These are phyloP conservation scores for Phytopythium aichiense DNA, from an alignment of 352 stramenopile genomes.

Conservation along the genomic window DNA sequence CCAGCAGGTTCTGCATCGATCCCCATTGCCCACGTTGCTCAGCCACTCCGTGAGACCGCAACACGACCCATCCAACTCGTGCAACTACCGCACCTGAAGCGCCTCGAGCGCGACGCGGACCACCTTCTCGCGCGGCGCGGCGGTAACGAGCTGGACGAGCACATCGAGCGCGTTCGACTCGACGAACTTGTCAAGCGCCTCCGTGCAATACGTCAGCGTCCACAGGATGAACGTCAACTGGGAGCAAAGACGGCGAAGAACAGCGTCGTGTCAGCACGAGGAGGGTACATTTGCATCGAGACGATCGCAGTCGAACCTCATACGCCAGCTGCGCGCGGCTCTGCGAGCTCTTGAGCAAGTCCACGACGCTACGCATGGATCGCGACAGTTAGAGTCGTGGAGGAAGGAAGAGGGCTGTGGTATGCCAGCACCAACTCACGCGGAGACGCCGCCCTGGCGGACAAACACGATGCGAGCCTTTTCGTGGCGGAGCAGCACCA, in stretches of 20 bases:
- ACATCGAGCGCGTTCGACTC: conserved; percentile 57
- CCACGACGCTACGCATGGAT: conserved; percentile 40
- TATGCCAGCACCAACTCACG: conserved; percentile 40
- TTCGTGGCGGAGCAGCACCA: conserved; percentile 88
- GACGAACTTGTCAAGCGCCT: conserved; percentile 79
- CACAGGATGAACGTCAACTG: conserved; percentile 96
- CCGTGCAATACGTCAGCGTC: conserved; percentile 92
- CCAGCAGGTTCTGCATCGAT: conserved; percentile 59
- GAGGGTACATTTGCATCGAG: neutral
- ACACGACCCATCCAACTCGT: neutral
- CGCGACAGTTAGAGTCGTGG: neutral
- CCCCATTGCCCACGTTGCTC: neutral
- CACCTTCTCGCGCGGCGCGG: conserved; percentile 96
- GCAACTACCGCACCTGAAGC: conserved; percentile 55
- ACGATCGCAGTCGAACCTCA: conserved; percentile 36
- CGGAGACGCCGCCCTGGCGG: conserved; percentile 86
- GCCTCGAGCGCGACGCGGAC: conserved; percentile 93
- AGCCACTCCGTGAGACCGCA: neutral
- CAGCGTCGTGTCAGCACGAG: neutral
- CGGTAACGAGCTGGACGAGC: conserved; percentile 80
- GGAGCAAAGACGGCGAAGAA: neutral
- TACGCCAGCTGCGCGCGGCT: conserved; percentile 94
- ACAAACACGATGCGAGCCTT: conserved; percentile 89
- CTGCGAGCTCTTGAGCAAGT: conserved; percentile 74
- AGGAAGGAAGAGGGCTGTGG: neutral